Evolutionary conservation across 2,329 filamentous ascomycete species (phyloP).

Genomic region (Sarocladium kiliense): DNA sequence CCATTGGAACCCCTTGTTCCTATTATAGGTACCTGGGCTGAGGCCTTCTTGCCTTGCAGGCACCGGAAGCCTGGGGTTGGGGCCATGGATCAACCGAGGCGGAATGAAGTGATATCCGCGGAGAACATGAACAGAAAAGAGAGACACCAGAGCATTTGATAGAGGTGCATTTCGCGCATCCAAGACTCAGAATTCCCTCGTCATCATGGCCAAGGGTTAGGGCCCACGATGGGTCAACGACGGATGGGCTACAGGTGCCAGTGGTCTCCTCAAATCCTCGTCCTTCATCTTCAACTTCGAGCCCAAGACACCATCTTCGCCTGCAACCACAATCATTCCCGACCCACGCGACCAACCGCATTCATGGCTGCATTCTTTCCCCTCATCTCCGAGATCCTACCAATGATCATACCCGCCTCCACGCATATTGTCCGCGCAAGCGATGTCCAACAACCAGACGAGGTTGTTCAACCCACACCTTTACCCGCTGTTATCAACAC

Average conservation of each 20-base stretch:
- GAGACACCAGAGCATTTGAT: too few species aligned
- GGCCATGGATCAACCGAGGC: too few species aligned
- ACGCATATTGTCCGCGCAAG: constrained; percentile 50
- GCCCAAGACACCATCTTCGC: background rate
- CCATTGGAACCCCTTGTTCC: background rate
- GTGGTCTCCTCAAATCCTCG: too few species aligned
- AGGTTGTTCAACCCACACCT: constrained; percentile 1
- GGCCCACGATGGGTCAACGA: too few species aligned
- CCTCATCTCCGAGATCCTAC: constrained; percentile 51
- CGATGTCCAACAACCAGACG: constrained; percentile 34
- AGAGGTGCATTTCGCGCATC: too few species aligned
- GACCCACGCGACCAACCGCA: background rate
- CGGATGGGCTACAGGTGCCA: too few species aligned
- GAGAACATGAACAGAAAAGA: too few species aligned
- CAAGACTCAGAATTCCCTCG: too few species aligned
- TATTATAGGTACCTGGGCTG: too few species aligned
- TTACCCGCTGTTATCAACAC: constrained; percentile 57
- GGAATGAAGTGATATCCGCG: too few species aligned
- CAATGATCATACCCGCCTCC: constrained; percentile 53
- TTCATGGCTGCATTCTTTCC: constrained; percentile 49
- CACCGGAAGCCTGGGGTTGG: background rate
- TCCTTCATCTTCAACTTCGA: constrained; percentile 7
- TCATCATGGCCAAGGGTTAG: too few species aligned
- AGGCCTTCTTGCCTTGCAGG: too few species aligned
- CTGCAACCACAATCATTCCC: background rate